phyloP scores from a whole-genome alignment of 345 rosid species.

The Citrus cavaleriei region DNA sequence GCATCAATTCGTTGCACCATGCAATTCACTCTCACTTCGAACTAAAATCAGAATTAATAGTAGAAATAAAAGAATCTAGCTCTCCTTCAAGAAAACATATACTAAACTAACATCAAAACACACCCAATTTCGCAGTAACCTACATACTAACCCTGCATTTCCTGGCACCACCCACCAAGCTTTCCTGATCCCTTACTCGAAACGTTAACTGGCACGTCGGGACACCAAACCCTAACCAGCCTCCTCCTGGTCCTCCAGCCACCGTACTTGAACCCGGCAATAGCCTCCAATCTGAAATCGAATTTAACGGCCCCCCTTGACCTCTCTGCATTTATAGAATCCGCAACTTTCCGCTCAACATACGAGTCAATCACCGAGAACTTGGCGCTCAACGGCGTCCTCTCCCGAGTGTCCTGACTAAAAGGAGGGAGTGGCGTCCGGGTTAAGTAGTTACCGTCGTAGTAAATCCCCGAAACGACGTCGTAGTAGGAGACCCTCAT shows the following conservation, averaged over 20 bases:
- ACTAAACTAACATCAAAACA: not conserved
- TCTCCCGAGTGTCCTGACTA: conserved; percentile 43
- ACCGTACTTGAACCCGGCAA: conserved; percentile 45
- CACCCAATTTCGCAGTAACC: not conserved
- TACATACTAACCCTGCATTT: conserved; percentile 36
- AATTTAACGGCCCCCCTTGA: conserved; percentile 39
- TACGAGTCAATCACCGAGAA: conserved; percentile 41
- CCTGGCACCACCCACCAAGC: conserved; percentile 41
- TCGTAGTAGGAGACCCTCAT: conserved; percentile 40
- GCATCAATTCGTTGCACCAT: not conserved
- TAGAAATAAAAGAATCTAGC: not conserved
- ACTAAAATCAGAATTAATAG: not conserved
- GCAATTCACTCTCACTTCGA: not conserved
- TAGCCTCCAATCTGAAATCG: conserved; percentile 35
- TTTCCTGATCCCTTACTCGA: conserved; percentile 48
- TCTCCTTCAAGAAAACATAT: not conserved
- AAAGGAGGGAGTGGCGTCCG: conserved; percentile 55
- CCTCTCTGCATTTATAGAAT: conserved; percentile 40
- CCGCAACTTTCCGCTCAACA: conserved; percentile 21
- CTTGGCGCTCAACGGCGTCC: conserved; percentile 29
- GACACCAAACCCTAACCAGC: conserved; percentile 40
- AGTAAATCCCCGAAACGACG: conserved; percentile 16
- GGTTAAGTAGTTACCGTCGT: conserved; percentile 28
- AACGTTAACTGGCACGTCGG: conserved; percentile 33
- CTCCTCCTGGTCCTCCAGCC: conserved; percentile 49